Conservation (phyloP, 305 asterid species). For the Petunia hybrid region DNA sequence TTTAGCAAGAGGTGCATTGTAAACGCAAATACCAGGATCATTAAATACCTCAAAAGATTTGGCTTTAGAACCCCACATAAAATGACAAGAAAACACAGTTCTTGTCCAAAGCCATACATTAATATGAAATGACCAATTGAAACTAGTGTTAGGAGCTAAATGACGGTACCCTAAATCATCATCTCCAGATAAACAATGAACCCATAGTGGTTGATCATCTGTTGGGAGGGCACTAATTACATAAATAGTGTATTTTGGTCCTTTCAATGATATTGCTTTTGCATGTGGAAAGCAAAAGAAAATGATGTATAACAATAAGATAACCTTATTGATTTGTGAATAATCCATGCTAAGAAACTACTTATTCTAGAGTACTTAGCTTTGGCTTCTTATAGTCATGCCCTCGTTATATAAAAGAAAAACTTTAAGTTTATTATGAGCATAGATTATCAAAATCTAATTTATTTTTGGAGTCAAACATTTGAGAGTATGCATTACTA, state of each 20-base stretch:
- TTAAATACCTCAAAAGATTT: neutral
- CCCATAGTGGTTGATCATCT: neutral
- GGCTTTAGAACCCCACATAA: neutral
- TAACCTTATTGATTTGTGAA: neutral
- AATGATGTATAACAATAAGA: neutral
- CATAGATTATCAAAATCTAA: neutral
- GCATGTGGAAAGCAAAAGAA: neutral
- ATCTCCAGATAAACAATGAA: neutral
- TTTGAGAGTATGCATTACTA: neutral
- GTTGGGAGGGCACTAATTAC: neutral
- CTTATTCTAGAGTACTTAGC: neutral
- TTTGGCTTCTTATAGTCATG: neutral
- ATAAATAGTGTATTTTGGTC: neutral
- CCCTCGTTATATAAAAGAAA: neutral
- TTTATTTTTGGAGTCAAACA: no score
- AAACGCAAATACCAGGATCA: neutral
- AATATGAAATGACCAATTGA: neutral
- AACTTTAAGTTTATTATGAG: no score
- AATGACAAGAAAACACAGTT: neutral
- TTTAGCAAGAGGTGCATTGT: neutral
- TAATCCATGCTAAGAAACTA: neutral
- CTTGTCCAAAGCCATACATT: neutral
- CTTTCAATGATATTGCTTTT: neutral
- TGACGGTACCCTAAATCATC: neutral
- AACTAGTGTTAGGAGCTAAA: neutral